Evolutionary conservation across 2,329 filamentous ascomycete genomes (phyloP), one percentile per base, ranked within the genome.

Genomic region (Trichoderma endophyticum): DNA sequence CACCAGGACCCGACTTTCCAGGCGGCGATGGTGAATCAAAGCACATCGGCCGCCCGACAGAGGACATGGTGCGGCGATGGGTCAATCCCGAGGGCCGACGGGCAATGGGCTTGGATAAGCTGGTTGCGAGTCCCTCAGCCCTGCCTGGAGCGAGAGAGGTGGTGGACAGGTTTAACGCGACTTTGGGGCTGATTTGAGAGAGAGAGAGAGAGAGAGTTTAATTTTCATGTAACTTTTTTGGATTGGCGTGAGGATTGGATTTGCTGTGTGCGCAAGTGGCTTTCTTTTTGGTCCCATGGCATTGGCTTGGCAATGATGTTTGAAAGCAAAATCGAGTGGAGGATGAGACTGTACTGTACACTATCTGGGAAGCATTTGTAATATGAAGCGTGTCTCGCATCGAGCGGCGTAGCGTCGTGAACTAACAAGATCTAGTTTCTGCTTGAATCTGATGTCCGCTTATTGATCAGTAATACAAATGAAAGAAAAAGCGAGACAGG

Each of bases 1-100:
- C 86, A 0, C 91, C 91, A 0, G 88, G 86, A 0, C 91, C 90
- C 34, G 92, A 94, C 76, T 93, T 93, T 78, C 91, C 91, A 0
- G 91, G 91, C 2, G 92, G 92, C 0, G 83, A 86, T 65, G 93
- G 93, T 6, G 92, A 94, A 80, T 82, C 84, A 18, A 80, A 81
- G 24, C 88, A 90, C 73, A 76, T 85, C 36, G 85, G 81, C 14
- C 80, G 87, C 24, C 84, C 85, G 1, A 83, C 82, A 1, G 81
- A 81, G 61, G 78, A 79, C 1, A 80, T 81, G 72, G 75, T 86
- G 30, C 79, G 79, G 34, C 74, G 73, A 15, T 79, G 81, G 72
- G 75, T 79, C 3, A 76, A 78, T 26, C 72, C 72, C 0, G 76
- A 78, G 6, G 86, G 83, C 2, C 74, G 82, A 54, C 81, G 80